Evolutionary conservation across 2,329 filamentous ascomycete species (phyloP).

Genomic region (Penicillium sp.): DNA sequence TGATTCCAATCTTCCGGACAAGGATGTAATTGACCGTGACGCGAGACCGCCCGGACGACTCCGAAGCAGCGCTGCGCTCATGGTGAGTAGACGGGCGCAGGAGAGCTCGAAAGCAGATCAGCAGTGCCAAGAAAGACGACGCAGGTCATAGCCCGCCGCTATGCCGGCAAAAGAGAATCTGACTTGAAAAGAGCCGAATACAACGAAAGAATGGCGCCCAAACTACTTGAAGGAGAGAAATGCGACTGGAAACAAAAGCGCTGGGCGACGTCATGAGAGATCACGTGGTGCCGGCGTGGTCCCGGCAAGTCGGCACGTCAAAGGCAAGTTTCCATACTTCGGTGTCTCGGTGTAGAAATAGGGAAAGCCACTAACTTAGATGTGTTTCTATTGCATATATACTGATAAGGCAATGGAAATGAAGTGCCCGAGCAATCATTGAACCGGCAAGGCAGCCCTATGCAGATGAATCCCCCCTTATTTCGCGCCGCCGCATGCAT

Average conservation of each 20-base stretch:
- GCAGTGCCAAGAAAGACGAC: constrained; percentile 3
- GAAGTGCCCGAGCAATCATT: neutral
- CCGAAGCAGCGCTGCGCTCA: constrained; percentile 35
- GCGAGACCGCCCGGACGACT: constrained; percentile 28
- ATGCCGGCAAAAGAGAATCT: constrained; percentile 5
- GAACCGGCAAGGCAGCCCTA: neutral
- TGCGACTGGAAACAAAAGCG: neutral
- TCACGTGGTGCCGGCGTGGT: constrained; percentile 12
- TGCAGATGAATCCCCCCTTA: constrained; percentile 3
- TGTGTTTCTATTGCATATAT: constrained; percentile 20
- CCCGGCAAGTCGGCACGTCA: constrained; percentile 4
- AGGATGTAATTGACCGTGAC: constrained; percentile 27
- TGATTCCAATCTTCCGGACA: constrained; percentile 22
- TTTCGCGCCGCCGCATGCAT: constrained; percentile 15
- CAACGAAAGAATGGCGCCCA: constrained; percentile 3
- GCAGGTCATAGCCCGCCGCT: constrained; percentile 9
- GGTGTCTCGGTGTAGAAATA: neutral
- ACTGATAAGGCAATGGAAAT: constrained; percentile 7
- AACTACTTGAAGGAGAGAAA: neutral
- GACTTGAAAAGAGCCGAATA: neutral
- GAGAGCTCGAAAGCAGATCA: constrained; percentile 14
- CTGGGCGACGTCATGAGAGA: constrained; percentile 10
- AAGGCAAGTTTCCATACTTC: neutral
- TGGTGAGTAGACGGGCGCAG: constrained; percentile 16
- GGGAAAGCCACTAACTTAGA: neutral